Base-by-base conservation (phyloP, 371 early-diverging fungal genomes). In the Actinomucor elegans region DNA sequence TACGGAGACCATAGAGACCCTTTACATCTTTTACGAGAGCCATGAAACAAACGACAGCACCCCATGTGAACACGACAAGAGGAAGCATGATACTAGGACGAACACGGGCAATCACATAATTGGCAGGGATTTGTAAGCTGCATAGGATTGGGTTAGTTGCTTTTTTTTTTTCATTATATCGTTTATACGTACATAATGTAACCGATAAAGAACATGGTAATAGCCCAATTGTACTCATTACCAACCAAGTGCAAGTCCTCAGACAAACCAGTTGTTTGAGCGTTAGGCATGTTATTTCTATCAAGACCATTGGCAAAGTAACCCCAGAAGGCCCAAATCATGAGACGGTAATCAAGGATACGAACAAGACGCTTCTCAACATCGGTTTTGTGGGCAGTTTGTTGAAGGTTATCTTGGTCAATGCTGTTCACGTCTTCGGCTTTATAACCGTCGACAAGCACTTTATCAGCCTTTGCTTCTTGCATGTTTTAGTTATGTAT, bases 261-360 rank as follows among this genome's bases (percentile, higher is more conserved):
- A 35, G 74, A 71, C 45, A 87, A 45, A 46, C 75, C 77, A 20
- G 71, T 78, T 14, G 78, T 78, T 37, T 69, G 67, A 10, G 80
- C 82, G 57, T 75, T 73, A 5, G 68, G 89, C 65, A 92, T 88
- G 55, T 91, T 93, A 45, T 83, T 83, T 38, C 91, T 81, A 62
- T 91, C 92, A 9, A 93, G 65, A 51, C 85, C 85, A 47, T 80
- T 83, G 37, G 88, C 83, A 44, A 91, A 75, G 50, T 91, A 91
- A 15, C 86, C 80, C 26, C 85, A 65, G 44, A 81, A 73, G 28
- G 91, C 77, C 64, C 87, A 78, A 5, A 92, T 81, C 45, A 91
- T 74, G 4, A 92, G 61, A 17, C 85, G 82, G 20, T 59, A 46
- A 63, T 91, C 92, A 23, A 91, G 67, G 54, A 83, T 88, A 48